Base-by-base conservation (phyloP, 306 rosid species). In the Sesbania bispinosa region DNA sequence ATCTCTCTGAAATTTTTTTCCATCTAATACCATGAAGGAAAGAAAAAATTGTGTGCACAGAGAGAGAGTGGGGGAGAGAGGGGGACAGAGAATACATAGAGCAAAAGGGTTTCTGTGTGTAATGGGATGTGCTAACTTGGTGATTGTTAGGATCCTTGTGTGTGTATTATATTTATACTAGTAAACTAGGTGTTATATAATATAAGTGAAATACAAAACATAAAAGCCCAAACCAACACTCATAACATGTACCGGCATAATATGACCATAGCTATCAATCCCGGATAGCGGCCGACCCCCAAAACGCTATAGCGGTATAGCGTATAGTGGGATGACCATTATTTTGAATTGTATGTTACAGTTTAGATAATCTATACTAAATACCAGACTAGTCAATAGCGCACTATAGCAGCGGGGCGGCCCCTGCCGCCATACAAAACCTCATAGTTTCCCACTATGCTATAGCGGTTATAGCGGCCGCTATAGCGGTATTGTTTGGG, bases 71-170 rank as follows among this genome's bases (percentile, higher is more conserved):
- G 10, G 39, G 14, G 36, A 39, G 62, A 7, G 43, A 23, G 30
- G 11, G 18, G 4, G 39, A 41, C 14, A 18, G 19, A 1, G 42
- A 67, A 27, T 32, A 47, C 3, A 1, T 58, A 47, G 42, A 45
- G 57, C 18, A 54, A 65, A 57, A 52, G 30, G 18, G 32, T 58
- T 77, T 29, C 21, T 53, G 68, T 39, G 33, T 63, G 11, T 54
- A 14, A 71, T 45, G 45, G 68, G 73, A 43, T 58, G 39, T 63
- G 55, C 16, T 35, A 67, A 15, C 50, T 41, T 63, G 59, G 23
- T 45, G 62, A 59, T 47, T 58, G 30, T 32, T 35, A 11, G 41
- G 69, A 21, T 53, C 66, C 38, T 3, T 18, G 36, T 30, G 50
- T 54, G 55, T 21, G 33, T 36, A 30, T 46, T 61, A 62, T 48